Evolutionary conservation across 805 yeast species (phyloP).

Genomic region (Candida krabiensis): DNA sequence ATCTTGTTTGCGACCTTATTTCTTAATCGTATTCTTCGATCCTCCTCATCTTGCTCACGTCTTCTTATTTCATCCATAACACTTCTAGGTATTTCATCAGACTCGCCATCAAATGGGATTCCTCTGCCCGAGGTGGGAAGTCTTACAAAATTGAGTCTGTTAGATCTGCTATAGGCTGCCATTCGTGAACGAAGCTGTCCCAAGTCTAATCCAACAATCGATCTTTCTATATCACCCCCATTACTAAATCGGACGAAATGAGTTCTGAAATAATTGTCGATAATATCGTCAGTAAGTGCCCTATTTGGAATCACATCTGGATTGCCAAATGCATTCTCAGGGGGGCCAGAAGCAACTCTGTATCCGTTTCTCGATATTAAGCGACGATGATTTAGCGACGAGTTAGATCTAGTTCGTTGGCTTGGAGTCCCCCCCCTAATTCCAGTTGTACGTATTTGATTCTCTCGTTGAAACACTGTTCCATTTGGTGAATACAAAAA

Average conservation of each 20-base stretch:
- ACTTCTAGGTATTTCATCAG: slow-evolving; percentile 26
- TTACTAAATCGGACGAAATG: neutral
- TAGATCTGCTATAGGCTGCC: slow-evolving; percentile 5
- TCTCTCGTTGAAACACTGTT: slow-evolving; percentile 11
- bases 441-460: slow-evolving; percentile 11
- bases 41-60: slow-evolving; percentile 31
- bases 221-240: neutral
- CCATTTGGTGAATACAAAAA: slow-evolving; percentile 17
- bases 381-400: neutral
- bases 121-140: slow-evolving; percentile 2
- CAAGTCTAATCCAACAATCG: neutral
- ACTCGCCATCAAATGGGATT: slow-evolving; percentile 2
- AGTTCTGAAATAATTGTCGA: neutral
- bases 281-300: neutral
- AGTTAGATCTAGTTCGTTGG: neutral
- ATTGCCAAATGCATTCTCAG: neutral
- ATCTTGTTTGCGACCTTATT: slow-evolving; percentile 21
- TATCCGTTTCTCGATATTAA: neutral
- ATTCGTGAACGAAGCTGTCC: slow-evolving; percentile 7
- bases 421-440: slow-evolving; percentile 3
- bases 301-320: neutral
- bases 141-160: slow-evolving; percentile 8
- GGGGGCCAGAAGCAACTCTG: neutral
- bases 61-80: slow-evolving; percentile 30
- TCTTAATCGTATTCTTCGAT: slow-evolving; percentile 23